Evolutionary conservation across 2,329 filamentous ascomycete species (phyloP), one percentile per base, ranked within the genome.

Genomic region (Hymenoscyphus occultus): DNA sequence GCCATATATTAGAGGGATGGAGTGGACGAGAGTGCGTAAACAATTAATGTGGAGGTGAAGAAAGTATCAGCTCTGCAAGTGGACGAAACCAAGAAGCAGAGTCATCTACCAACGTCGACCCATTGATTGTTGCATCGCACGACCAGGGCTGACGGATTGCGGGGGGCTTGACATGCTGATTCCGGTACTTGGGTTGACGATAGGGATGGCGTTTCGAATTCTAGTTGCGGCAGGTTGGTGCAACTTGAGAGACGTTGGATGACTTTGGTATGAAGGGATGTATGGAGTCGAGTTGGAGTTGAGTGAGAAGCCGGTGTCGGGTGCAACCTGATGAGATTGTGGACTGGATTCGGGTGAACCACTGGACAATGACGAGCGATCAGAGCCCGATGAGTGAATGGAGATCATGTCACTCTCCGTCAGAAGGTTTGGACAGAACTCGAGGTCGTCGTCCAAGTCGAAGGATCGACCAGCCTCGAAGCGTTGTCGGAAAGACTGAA

Each of bases 401-500:
- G 93, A 97, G 74, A 93, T 90, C 76, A 96, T 82, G 91, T 97
- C 70, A 58, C 59, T 73, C 69, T 97, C 93, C 42, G 93, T 96
- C 81, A 98, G 83, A 72, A 98, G 85, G 77, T 90, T 88, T 69
- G 94, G 94, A 80, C 93, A 97, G 79, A 98, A 98, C 78, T 97
- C 90, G 80, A 97, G 85, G 77, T 98, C 94, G 77, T 98, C 94
- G 75, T 97, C 94, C 68, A 98, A 84, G 73, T 98, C 94, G 75
- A 98, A 98, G 10, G 93, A 97, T 66, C 93, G 88, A 66, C 91
- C 92, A 69, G 92, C 91, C 80, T 98, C 93, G 72, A 96, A 96
- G 75, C 93, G 89, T 71, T 87, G 87, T 72, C 94, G 90, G 81
- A 96, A 97, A 68, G 88, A 87, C 67, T 85, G 84, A 66, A 96